A percentile compares a stretch with the other conserved stretches of the same genome.
These are phyloP conservation scores for Boletellus sp. DNA, from an alignment of 768 basidiomycete genomes.

Conservation along the genomic window DNA sequence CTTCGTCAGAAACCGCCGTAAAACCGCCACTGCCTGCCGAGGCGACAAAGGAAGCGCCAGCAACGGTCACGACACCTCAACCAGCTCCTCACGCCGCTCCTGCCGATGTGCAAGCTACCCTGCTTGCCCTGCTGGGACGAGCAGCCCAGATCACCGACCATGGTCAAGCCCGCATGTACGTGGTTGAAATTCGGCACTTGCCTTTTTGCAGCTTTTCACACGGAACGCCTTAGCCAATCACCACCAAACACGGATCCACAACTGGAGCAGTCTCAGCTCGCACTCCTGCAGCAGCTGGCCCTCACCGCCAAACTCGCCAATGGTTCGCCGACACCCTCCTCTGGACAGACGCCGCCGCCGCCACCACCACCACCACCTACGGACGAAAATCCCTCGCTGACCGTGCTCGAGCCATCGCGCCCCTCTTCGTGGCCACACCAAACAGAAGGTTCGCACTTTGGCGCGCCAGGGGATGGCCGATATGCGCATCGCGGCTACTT, in stretches of 20 bases:
- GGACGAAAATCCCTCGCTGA: background rate
- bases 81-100: slow-evolving; percentile 24
- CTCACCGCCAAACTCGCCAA: slow-evolving; percentile 49
- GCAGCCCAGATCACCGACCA: slow-evolving; percentile 47
- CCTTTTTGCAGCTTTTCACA: slow-evolving; percentile 5
- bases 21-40: slow-evolving; percentile 36
- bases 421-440: background rate
- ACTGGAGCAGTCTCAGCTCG: slow-evolving; percentile 56
- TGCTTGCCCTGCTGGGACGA: slow-evolving; percentile 68
- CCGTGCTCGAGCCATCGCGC: slow-evolving; percentile 23
- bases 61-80: slow-evolving; percentile 25
- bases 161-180: slow-evolving; percentile 37
- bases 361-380: slow-evolving; percentile 25
- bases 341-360: slow-evolving; percentile 27
- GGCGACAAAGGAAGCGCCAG: slow-evolving; percentile 28
- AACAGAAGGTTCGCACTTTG: slow-evolving; percentile 26
- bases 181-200: slow-evolving; percentile 1
- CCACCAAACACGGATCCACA: slow-evolving; percentile 48
- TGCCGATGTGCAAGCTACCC: slow-evolving; percentile 52
- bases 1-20: slow-evolving; percentile 54
- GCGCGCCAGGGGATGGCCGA: slow-evolving; percentile 37
- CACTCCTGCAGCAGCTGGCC: slow-evolving; percentile 73
- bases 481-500: slow-evolving; percentile 25
- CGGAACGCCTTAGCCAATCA: slow-evolving; percentile 52
- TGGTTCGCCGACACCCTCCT: slow-evolving; percentile 23